phyloP scores from a whole-genome alignment of 192 early-diverging fungal species.

The Lobosporangium transversale region DNA sequence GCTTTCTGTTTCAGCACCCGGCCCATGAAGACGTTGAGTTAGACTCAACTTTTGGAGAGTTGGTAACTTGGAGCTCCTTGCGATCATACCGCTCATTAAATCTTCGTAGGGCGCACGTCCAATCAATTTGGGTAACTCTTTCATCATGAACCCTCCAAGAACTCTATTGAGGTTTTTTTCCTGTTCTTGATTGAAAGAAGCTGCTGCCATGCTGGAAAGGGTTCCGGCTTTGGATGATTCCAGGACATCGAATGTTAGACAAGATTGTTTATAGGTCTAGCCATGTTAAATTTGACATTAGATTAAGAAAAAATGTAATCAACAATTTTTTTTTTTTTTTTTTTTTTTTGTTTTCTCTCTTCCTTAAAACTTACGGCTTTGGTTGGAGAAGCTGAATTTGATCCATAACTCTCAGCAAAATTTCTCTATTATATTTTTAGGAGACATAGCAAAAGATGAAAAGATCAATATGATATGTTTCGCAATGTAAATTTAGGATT shows the following conservation, averaged over 20 bases:
- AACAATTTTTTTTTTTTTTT: background rate
- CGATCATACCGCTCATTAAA: constrained; percentile 25
- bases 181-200: too few species aligned
- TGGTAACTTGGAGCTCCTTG: constrained; percentile 35
- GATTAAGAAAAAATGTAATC: background rate
- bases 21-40: constrained; percentile 14
- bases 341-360: too few species aligned
- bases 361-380: too few species aligned
- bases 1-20: background rate
- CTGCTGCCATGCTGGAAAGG: constrained; percentile 23
- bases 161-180: constrained; percentile 11
- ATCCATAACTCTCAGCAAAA: too few species aligned
- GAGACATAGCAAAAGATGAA: too few species aligned
- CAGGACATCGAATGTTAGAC: constrained; percentile 35
- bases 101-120: constrained; percentile 49
- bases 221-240: constrained; percentile 28
- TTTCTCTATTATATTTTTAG: too few species aligned
- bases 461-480: too few species aligned
- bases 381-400: too few species aligned
- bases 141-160: constrained; percentile 29
- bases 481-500: too few species aligned
- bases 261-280: constrained; percentile 45
- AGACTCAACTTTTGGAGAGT: constrained; percentile 25
- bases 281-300: background rate
- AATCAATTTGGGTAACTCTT: constrained; percentile 32